Percentiles rank a stretch among this genome's conserved stretches.
Conservation (phyloP, 768 basidiomycete species). For the Leccinum imitatum region DNA sequence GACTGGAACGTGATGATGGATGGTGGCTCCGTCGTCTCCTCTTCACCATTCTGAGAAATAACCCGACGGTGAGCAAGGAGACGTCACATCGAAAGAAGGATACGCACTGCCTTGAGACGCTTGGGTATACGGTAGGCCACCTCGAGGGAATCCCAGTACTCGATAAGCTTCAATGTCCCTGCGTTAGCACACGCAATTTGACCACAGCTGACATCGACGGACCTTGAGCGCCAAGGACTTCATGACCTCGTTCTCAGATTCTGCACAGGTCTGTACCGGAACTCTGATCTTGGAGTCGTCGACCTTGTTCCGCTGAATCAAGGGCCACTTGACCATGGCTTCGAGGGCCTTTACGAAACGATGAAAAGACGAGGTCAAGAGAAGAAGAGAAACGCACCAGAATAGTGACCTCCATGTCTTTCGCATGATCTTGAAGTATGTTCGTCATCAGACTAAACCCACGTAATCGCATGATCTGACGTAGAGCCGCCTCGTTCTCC, state of each 20-base stretch:
- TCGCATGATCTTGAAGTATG: slow-evolving; percentile 71
- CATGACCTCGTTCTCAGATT: slow-evolving; percentile 56
- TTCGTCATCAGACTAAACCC: slow-evolving; percentile 92
- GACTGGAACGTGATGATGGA: slow-evolving; percentile 20
- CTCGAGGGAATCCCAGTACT: slow-evolving; percentile 76
- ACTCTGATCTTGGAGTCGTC: slow-evolving; percentile 76
- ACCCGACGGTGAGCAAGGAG: not conserved
- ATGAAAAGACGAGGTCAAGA: not conserved
- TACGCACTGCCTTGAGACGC: slow-evolving; percentile 45
- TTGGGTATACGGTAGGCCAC: slow-evolving; percentile 88
- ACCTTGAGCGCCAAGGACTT: slow-evolving; percentile 66
- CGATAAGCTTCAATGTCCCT: slow-evolving; percentile 54
- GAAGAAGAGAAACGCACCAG: slow-evolving; percentile 48
- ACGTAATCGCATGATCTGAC: slow-evolving; percentile 88
- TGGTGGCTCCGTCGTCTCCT: slow-evolving; percentile 23
- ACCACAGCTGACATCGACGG: slow-evolving; percentile 9
- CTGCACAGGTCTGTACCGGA: slow-evolving; percentile 54
- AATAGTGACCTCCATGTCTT: slow-evolving; percentile 68
- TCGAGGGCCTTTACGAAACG: slow-evolving; percentile 50
- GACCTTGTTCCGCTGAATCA: slow-evolving; percentile 87
- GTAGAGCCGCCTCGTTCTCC: slow-evolving; percentile 70
- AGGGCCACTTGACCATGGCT: slow-evolving; percentile 75
- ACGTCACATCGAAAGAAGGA: not conserved
- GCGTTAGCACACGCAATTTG: not conserved
- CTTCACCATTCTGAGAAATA: slow-evolving; percentile 31